Evolutionary conservation across 805 yeast species (phyloP).

Genomic region (Clavispora vitiphila): DNA sequence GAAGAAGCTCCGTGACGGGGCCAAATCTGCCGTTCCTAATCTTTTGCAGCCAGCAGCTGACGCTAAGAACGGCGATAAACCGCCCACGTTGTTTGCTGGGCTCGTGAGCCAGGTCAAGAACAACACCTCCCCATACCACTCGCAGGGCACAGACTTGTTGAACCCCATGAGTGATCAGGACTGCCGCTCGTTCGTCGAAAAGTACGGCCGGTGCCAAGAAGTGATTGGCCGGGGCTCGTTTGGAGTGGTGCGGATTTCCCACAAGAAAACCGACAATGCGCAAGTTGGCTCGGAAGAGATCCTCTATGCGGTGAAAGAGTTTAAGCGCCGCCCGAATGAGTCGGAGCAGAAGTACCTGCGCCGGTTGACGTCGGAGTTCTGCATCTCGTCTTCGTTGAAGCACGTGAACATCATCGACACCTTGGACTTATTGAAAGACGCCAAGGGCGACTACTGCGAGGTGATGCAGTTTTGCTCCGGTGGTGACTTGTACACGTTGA

Average conservation of each 20-base stretch:
- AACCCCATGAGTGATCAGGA: conserved; percentile 22
- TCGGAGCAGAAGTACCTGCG: conserved; percentile 62
- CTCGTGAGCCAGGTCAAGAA: conserved; percentile 54
- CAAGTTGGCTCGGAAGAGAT: conserved; percentile 30
- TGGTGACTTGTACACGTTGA: conserved; percentile 72
- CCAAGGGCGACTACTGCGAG: conserved; percentile 77
- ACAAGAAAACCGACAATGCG: conserved; percentile 44
- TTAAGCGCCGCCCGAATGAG: conserved; percentile 58
- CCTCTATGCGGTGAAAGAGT: conserved; percentile 84
- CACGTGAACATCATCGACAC: conserved; percentile 77
- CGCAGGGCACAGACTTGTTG: conserved; percentile 12
- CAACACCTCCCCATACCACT: conserved; percentile 22
- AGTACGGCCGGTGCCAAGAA: conserved; percentile 93
- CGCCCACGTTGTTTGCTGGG: conserved; percentile 70
- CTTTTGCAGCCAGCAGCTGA: conserved; percentile 35
- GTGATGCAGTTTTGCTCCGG: conserved; percentile 84
- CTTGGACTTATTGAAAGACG: conserved; percentile 71
- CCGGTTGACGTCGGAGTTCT: conserved; percentile 75
- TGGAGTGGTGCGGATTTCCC: conserved; percentile 89
- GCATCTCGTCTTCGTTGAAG: conserved; percentile 72
- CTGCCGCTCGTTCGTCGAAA: conserved; percentile 65
- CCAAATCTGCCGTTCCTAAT: conserved; percentile 70
- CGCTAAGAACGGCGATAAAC: conserved; percentile 31
- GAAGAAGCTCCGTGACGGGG: conserved; percentile 63
- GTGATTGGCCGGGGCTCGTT: conserved; percentile 91